A percentile compares a stretch with the other conserved stretches of the same genome.
Conservation (phyloP, 371 early-diverging fungal species). For the Syncephalastrum monosporum region DNA sequence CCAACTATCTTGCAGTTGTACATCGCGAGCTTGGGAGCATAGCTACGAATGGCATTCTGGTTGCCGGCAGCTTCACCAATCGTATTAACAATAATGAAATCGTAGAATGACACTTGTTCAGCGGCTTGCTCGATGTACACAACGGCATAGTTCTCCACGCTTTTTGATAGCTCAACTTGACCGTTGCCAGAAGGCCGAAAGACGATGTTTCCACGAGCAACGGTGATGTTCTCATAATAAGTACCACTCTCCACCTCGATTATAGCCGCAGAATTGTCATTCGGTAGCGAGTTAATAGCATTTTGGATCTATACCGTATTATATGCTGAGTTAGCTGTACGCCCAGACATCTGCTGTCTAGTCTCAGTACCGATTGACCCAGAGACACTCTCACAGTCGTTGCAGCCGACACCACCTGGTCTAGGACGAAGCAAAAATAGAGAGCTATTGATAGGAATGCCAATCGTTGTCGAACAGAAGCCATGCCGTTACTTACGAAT, state of each 20-base stretch:
- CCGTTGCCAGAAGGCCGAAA: slow-evolving; percentile 6
- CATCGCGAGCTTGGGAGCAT: slow-evolving; percentile 6
- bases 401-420: background rate
- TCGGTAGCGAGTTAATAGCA: slow-evolving; percentile 13
- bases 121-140: slow-evolving; percentile 8
- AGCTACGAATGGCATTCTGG: slow-evolving; percentile 12
- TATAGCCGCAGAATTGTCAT: slow-evolving; percentile 2
- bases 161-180: slow-evolving; percentile 2
- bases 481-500: too few relatives aligned
- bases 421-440: background rate
- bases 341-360: too few relatives aligned
- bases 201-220: slow-evolving; percentile 6
- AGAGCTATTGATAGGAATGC: too few relatives aligned
- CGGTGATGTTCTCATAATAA: slow-evolving; percentile 11
- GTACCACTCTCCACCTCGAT: slow-evolving; percentile 10
- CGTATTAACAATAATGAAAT: slow-evolving; percentile 11
- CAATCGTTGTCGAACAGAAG: too few relatives aligned
- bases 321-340: too few relatives aligned
- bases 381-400: slow-evolving; percentile 4
- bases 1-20: slow-evolving; percentile 17
- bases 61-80: slow-evolving; percentile 19
- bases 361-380: slow-evolving; percentile 4
- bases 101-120: slow-evolving; percentile 8
- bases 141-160: slow-evolving; percentile 9
- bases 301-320: slow-evolving; percentile 7